These are phyloP conservation scores for Russula sp. DNA, from an alignment of 768 basidiomycete genomes.

Conservation along the genomic window DNA sequence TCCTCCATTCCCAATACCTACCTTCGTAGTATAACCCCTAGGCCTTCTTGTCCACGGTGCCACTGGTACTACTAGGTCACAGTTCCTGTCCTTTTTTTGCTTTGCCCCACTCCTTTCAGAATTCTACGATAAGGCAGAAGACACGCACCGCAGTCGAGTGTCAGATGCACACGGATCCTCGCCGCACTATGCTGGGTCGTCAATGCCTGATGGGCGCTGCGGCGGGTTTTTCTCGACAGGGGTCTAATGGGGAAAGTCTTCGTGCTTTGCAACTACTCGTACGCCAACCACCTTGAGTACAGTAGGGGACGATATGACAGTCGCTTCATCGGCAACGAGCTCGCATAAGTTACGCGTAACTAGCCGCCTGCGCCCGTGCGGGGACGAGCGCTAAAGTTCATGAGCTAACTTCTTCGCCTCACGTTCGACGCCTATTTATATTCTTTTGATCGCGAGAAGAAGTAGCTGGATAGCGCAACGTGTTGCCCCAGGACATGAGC, in stretches of 20 bases:
- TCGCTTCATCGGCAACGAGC: background rate
- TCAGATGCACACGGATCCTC: background rate
- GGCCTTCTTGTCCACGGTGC: background rate
- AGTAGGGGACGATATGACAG: background rate
- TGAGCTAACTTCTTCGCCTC: background rate
- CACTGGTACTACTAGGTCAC: background rate
- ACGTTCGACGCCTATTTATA: background rate
- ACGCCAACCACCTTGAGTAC: background rate
- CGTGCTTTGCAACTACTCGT: background rate
- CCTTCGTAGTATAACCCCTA: background rate
- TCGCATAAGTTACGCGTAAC: background rate
- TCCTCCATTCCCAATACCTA: background rate
- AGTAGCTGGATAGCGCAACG: slow-evolving; percentile 4
- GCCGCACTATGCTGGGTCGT: background rate
- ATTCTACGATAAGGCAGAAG: background rate
- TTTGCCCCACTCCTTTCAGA: background rate
- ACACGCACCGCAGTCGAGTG: background rate
- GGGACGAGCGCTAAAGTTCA: background rate
- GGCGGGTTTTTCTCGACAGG: background rate
- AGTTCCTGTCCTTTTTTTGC: background rate
- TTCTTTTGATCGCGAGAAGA: background rate
- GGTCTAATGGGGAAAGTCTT: background rate
- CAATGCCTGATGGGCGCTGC: slow-evolving; percentile 11
- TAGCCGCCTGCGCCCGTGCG: too few relatives aligned
- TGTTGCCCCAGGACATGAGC: background rate